Evolutionary conservation across 345 rosid genomes (phyloP), one percentile per base, ranked within the genome.

Genomic region (Corchorus olitorius): DNA sequence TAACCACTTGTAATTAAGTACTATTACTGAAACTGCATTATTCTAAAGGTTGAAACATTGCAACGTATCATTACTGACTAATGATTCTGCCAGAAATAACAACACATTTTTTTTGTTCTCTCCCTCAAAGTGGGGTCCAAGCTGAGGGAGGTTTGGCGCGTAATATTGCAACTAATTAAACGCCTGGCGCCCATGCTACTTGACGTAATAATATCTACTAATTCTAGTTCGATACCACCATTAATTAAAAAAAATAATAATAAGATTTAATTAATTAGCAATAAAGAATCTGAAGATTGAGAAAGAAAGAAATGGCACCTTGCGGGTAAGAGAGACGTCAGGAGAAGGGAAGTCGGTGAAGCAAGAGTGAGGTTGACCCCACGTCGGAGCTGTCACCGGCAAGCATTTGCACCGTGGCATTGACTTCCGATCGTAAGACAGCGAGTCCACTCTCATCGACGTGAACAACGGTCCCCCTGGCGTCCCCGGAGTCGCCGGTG

Each of bases 401-500:
- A 96, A 84, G 86, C 99, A 96, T 89, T 92, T 92, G 87, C 94
- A 92, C 66, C 93, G 83, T 27, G 93, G 86, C 90, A 85, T 86
- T 74, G 93, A 86, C 90, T 96, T 91, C 70, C 99, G 85, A 78
- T 93, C 99, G 48, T 92, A 96, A 0, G 99, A 93, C 83, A 96
- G 75, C 14, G 99, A 96, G 66, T 96, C 99, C 61, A 91, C 88
- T 80, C 97, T 87, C 91, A 79, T 48, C 62, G 89, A 79, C 33
- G 97, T 70, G 61, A 96, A 88, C 82, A 96, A 80, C 35, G 99
- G 97, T 37, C 97, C 96, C 67, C 97, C 98, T 16, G 98, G 97
- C 14, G 97, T 92, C 65, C 97, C 98, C 54, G 97, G 97, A 4
- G 99, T 95, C 1, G 93, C 90, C 75, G 98, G 99, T 6, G 99